These are phyloP conservation scores for Smittium culicis DNA, from an alignment of 371 early-diverging fungal genomes.

Conservation along the genomic window DNA sequence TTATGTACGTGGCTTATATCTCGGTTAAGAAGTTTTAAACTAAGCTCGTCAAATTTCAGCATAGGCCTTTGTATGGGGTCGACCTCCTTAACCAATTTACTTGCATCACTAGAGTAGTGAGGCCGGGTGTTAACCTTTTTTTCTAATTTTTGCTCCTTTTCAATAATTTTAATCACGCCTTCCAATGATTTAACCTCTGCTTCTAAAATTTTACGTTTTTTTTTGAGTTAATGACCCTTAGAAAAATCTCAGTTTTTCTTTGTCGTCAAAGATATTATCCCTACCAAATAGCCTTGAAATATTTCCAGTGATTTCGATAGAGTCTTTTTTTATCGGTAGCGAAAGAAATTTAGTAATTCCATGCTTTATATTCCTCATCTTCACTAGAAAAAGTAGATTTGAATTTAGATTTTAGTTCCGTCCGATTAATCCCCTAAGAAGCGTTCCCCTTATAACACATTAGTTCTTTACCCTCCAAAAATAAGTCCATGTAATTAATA, in stretches of 20 bases:
- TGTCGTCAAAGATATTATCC: neutral
- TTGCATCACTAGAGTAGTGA: neutral
- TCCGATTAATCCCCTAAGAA: neutral
- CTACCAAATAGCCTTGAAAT: neutral
- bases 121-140: neutral
- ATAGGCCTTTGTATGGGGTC: neutral
- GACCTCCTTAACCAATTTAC: neutral
- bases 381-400: neutral
- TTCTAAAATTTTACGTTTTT: neutral
- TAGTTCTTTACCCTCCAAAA: slow-evolving; percentile 1
- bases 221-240: neutral
- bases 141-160: neutral
- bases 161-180: neutral
- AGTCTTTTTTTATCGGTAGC: neutral
- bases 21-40: neutral
- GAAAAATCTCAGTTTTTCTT: neutral
- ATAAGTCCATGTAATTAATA: neutral
- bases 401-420: neutral
- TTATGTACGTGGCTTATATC: neutral
- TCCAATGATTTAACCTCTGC: neutral
- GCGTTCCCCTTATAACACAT: neutral
- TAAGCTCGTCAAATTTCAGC: neutral
- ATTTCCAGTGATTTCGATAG: neutral
- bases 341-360: neutral
- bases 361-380: slow-evolving; percentile 1